A percentile compares a stretch with the other conserved stretches of the same genome.
These are phyloP conservation scores for Dinochytrium kinnereticum DNA, from an alignment of 371 early-diverging fungal species.

Conservation along the genomic window DNA sequence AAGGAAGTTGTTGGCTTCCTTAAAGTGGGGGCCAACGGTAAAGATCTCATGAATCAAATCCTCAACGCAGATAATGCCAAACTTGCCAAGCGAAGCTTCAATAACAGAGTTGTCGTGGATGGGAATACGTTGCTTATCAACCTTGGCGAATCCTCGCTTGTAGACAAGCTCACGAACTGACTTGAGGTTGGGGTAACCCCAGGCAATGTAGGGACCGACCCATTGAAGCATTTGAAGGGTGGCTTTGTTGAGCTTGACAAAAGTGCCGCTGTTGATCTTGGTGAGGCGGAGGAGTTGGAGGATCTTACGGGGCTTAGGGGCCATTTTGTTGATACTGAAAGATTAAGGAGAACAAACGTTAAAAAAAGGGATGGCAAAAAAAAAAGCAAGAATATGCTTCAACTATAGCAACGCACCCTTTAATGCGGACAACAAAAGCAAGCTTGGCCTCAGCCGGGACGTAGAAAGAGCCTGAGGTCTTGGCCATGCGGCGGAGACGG, in stretches of 20 bases:
- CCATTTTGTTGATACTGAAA: conserved; percentile 91
- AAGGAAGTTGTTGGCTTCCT: conserved; percentile 97
- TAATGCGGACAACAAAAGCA: conserved; percentile 91
- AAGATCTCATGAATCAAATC: conserved; percentile 99
- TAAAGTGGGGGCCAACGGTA: conserved; percentile 98
- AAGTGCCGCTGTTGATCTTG: conserved; percentile 99
- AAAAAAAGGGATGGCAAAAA: neutral
- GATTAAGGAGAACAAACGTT: neutral
- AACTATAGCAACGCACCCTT: conserved; percentile 52
- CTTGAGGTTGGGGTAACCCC: conserved; percentile 95
- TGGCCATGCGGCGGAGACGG: conserved; percentile 90
- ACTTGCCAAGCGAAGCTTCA: conserved; percentile 93
- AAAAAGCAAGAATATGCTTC: no score
- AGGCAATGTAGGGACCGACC: conserved; percentile 97
- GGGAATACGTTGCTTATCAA: conserved; percentile 94
- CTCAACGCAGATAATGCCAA: conserved; percentile 97
- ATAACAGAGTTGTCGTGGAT: conserved; percentile 96
- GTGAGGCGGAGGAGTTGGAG: conserved; percentile 98
- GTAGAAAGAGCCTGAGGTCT: conserved; percentile 88
- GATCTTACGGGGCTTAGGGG: conserved; percentile 99
- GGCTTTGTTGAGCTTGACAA: conserved; percentile 98
- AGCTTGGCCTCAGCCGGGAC: conserved; percentile 97
- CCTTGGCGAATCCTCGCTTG: conserved; percentile 99
- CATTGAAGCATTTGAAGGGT: conserved; percentile 98
- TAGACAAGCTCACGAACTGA: conserved; percentile 98